A percentile compares a stretch with the other conserved stretches of the same genome.
Conservation (phyloP, 352 stramenopile species). For the Elongisporangium prolatum region DNA sequence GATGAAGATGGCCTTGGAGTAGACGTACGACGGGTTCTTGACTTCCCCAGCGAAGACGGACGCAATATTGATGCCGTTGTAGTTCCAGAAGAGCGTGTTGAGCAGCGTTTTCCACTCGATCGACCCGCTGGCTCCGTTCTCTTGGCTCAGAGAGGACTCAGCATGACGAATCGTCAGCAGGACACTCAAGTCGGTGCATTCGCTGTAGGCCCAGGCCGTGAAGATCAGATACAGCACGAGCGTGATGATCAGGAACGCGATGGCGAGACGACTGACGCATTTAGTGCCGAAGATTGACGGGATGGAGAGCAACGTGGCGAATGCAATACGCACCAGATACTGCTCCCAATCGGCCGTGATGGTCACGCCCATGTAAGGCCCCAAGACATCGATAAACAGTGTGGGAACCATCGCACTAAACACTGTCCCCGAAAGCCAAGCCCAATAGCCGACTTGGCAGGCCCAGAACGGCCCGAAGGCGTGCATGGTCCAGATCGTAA, state of each 20-base stretch:
- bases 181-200: conserved; percentile 7
- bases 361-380: conserved; percentile 1
- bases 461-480: conserved; percentile 83
- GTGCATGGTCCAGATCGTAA: conserved; percentile 84
- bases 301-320: conserved; percentile 12
- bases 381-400: conserved; percentile 8
- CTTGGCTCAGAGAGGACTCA: too few relatives aligned
- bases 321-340: conserved; percentile 19
- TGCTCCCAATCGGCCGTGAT: background rate
- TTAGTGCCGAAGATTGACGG: conserved; percentile 16
- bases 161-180: too few relatives aligned
- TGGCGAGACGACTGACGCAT: conserved; percentile 7
- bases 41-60: conserved; percentile 86
- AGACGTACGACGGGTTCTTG: conserved; percentile 60
- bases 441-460: conserved; percentile 57
- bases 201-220: conserved; percentile 18
- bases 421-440: conserved; percentile 69
- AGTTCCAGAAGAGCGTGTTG: conserved; percentile 93
- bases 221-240: conserved; percentile 80
- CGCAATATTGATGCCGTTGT: conserved; percentile 89
- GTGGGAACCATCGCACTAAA: conserved; percentile 41
- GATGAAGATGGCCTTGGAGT: conserved; percentile 36
- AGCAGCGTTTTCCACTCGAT: conserved; percentile 73
- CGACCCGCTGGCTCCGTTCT: too few relatives aligned
- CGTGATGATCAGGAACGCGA: conserved; percentile 5